Base-by-base conservation (phyloP, 179 eudicot genomes). In the Amaranthus tricolor region DNA sequence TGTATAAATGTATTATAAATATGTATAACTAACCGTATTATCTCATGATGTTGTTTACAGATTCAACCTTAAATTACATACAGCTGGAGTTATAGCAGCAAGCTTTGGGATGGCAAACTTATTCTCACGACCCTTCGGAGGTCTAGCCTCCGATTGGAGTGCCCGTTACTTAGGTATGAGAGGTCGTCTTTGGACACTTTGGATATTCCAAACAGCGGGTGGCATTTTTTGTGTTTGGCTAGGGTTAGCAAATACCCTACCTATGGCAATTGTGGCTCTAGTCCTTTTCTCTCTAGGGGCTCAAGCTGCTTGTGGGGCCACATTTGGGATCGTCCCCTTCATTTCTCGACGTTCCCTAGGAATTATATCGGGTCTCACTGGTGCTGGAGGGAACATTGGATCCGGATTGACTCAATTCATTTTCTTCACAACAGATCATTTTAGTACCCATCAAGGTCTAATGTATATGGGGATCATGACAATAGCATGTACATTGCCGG, bases 281-380 rank as follows among this genome's bases (percentile, higher is more conserved):
- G 66, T 80, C 6, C 43, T 71, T 0, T 70, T 80, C 61, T 71
- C 82, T 16, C 48, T 70, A 6, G 82, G 78, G 0, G 78, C 82
- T 3, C 82, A 79, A 31, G 78, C 75, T 12, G 82, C 82, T 2
- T 74, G 78, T 54, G 82, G 82, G 1, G 78, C 78, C 40, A 74
- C 78, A 17, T 79, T 61, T 12, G 82, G 82, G 13, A 70, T 79
- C 49, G 77, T 79, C 15, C 88, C 88, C 12, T 85, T 85, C 78
- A 55, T 85, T 45, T 82, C 84, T 0, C 77, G 82, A 0, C 47
- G 76, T 11, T 70, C 74, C 8, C 76, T 75, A 0, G 72, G 78
- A 5, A 47, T 78, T 0, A 67, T 78, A 15, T 79, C 82, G 5
- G 82, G 82, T 14, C 61, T 79, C 5, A 79, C 82, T 0, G 82